Evolutionary conservation across 2,329 filamentous ascomycete species (phyloP).

Genomic region (Nemania abortiva): DNA sequence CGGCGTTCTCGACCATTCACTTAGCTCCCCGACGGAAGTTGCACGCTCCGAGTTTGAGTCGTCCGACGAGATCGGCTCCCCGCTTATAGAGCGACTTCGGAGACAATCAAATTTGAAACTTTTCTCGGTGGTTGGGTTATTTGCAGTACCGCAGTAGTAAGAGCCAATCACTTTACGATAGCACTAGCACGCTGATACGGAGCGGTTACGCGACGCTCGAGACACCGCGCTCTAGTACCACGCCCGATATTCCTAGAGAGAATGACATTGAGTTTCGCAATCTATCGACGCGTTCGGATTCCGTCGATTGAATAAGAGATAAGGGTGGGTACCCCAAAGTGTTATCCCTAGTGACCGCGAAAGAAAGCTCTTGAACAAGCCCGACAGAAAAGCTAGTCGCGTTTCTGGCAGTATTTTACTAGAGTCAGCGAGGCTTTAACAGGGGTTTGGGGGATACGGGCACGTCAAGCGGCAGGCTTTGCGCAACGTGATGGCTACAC

Average conservation of each 20-base stretch:
- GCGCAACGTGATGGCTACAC: background rate
- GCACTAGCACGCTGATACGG: background rate
- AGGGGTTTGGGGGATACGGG: too few relatives aligned
- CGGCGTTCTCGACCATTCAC: background rate
- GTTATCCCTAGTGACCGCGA: background rate
- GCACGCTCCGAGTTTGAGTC: background rate
- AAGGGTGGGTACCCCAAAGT: background rate
- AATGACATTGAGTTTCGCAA: background rate
- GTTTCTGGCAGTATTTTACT: too few relatives aligned
- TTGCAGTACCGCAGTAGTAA: background rate
- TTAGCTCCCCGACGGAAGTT: background rate
- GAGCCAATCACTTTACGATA: background rate
- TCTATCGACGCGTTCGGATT: background rate
- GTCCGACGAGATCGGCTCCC: background rate
- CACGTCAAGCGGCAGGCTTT: too few relatives aligned
- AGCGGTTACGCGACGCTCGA: background rate
- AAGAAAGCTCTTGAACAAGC: too few relatives aligned
- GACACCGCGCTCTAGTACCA: background rate
- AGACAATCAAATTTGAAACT: background rate
- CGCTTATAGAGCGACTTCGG: background rate
- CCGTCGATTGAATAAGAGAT: background rate
- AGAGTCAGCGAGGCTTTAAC: too few relatives aligned
- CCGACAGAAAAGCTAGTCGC: too few relatives aligned
- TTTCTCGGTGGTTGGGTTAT: background rate
- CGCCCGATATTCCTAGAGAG: background rate